phyloP scores from a whole-genome alignment of 2,329 filamentous ascomycete genomes.

The Epichloe coenophiala region DNA sequence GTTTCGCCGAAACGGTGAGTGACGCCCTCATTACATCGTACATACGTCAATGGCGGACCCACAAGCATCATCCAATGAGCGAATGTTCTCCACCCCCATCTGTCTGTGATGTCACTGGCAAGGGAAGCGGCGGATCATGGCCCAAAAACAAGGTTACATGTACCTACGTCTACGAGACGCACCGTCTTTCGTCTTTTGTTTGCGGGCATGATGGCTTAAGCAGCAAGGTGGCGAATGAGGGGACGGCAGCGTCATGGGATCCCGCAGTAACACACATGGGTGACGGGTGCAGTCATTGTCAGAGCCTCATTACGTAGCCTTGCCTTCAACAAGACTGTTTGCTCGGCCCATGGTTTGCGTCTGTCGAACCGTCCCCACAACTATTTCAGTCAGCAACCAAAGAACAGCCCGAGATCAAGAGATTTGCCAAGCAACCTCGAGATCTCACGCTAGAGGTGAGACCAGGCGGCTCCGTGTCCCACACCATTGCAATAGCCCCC shows the following conservation, averaged over 20 bases:
- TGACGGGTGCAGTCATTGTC: background rate
- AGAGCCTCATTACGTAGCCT: background rate
- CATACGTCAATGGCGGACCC: background rate
- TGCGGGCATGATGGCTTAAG: background rate
- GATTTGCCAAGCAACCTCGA: background rate
- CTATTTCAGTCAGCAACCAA: background rate
- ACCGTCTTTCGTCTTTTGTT: background rate
- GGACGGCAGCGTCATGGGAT: background rate
- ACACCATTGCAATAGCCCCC: too few relatives aligned
- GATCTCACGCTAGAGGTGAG: background rate
- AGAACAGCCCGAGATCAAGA: background rate
- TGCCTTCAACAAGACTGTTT: background rate
- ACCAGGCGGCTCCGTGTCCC: background rate
- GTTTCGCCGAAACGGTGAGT: constrained; percentile 2
- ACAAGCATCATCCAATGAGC: background rate
- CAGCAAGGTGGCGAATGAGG: background rate
- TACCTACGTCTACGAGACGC: background rate
- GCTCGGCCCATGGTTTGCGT: background rate
- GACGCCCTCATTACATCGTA: background rate
- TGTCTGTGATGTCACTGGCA: constrained; percentile 2
- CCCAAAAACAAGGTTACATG: background rate
- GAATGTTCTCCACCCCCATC: background rate
- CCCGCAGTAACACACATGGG: background rate
- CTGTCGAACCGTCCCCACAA: background rate
- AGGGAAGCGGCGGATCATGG: background rate